These are phyloP conservation scores for Primulina tabacum DNA, from an alignment of 257 asterid genomes.

Conservation along the genomic window DNA sequence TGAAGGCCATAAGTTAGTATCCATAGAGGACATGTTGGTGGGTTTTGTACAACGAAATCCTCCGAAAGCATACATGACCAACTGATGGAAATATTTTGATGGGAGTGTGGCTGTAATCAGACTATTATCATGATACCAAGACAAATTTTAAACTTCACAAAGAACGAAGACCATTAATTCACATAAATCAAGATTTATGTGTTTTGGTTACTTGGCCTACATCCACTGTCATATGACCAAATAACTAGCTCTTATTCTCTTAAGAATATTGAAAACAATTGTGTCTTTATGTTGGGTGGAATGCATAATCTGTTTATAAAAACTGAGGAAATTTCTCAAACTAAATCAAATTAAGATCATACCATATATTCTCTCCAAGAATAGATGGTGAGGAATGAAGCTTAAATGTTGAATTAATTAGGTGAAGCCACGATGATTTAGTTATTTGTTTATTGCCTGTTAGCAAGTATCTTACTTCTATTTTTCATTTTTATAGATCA, in stretches of 20 bases:
- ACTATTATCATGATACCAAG: not conserved
- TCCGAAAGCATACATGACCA: not conserved
- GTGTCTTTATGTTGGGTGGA: not conserved
- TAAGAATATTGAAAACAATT: not conserved
- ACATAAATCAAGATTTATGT: not conserved
- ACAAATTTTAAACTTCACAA: not conserved
- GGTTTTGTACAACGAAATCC: not conserved
- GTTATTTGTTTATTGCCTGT: not conserved
- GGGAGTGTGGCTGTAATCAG: not conserved
- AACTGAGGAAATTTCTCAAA: not conserved
- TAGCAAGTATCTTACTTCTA: constrained; percentile 19
- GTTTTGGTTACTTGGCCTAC: not conserved
- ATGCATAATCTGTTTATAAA: no score
- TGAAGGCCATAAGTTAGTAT: not conserved
- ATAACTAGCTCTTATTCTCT: not conserved
- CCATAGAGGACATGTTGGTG: not conserved
- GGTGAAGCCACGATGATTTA: not conserved
- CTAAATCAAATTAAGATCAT: not conserved
- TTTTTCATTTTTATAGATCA: constrained; percentile 46
- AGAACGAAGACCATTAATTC: not conserved
- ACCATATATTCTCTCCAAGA: not conserved
- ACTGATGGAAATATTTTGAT: not conserved
- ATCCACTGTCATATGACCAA: not conserved
- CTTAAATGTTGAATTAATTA: not conserved
- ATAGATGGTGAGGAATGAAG: not conserved